Evolutionary conservation across 164 flowering plant species (phyloP).

Genomic region (Protea cynaroides): DNA sequence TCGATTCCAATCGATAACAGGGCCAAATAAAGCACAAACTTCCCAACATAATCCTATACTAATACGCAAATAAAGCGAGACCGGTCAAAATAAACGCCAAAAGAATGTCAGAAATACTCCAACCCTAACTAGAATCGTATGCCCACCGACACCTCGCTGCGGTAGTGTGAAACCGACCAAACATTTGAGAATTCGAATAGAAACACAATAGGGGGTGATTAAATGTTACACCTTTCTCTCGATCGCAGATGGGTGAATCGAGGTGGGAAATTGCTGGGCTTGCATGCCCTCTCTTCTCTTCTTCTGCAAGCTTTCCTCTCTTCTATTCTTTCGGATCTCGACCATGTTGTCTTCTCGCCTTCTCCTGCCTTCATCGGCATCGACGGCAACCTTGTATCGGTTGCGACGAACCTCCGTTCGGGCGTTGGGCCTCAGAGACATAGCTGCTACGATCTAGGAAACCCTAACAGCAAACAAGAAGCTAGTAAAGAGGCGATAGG

Average conservation of each 20-base stretch:
- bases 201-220: too few relatives aligned
- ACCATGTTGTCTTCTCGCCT: conserved; percentile 78
- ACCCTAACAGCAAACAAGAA: conserved; percentile 3
- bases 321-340: conserved; percentile 71
- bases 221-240: conserved; percentile 44
- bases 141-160: background rate
- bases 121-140: conserved; percentile 3
- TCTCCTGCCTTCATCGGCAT: conserved; percentile 76
- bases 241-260: conserved; percentile 31
- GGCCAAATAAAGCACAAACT: background rate
- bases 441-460: conserved; percentile 18
- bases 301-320: conserved; percentile 66
- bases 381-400: conserved; percentile 83
- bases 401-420: conserved; percentile 69
- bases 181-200: too few relatives aligned
- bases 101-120: too few relatives aligned
- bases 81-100: background rate
- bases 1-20: background rate
- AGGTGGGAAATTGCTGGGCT: conserved; percentile 34
- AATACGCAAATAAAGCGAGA: background rate
- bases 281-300: conserved; percentile 71
- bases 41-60: background rate
- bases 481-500: background rate
- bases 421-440: conserved; percentile 71
- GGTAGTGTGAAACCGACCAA: background rate